Evolutionary conservation across 441 rosid species (phyloP), one percentile per base, ranked within the genome.

Genomic region (Croton setiger): DNA sequence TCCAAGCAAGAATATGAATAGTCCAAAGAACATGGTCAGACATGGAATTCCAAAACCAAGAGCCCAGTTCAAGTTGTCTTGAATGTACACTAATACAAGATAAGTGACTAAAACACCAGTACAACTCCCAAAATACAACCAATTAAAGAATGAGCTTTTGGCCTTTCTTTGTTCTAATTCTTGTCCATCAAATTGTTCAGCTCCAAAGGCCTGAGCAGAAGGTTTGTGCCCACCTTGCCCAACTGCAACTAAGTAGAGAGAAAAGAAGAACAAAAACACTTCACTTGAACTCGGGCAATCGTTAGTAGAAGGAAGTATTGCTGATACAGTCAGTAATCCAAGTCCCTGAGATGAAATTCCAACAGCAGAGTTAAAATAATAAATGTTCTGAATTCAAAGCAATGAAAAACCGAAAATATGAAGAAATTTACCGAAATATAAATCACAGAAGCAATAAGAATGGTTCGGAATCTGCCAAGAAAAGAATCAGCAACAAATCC

Each of bases 211-310:
- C 75, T 86, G 94, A 58, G 83, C 88, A 73, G 91, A 91, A 7
- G 97, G 91, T 71, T 86, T 91, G 63, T 87, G 91, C 33, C 92
- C 94, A 13, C 90, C 92, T 82, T 87, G 94, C 0, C 84, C 91
- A 60, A 88, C 4, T 14, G 91, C 97, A 37, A 84, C 86, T 2
- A 86, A 79, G 69, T 91, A 88, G 27, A 91, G 69, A 14, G 92
- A 76, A 56, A 81, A 68, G 73, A 88, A 88, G 80, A 90, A 88
- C 2, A 85, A 33, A 47, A 76, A 60, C 4, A 81, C 79, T 81
- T 82, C 87, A 61, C 73, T 49, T 14, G 21, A 68, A 35, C 69
- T n/a, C n/a, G n/a, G n/a, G n/a, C n/a, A n/a, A n/a, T n/a, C n/a
- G n/a, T n/a, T 58, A n/a, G 82, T 65, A 23, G 41, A 37, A 74